Percentiles rank a stretch among this genome's conserved stretches.
These are phyloP conservation scores for Entomophthora muscae DNA, from an alignment of 371 early-diverging fungal species.

Conservation along the genomic window DNA sequence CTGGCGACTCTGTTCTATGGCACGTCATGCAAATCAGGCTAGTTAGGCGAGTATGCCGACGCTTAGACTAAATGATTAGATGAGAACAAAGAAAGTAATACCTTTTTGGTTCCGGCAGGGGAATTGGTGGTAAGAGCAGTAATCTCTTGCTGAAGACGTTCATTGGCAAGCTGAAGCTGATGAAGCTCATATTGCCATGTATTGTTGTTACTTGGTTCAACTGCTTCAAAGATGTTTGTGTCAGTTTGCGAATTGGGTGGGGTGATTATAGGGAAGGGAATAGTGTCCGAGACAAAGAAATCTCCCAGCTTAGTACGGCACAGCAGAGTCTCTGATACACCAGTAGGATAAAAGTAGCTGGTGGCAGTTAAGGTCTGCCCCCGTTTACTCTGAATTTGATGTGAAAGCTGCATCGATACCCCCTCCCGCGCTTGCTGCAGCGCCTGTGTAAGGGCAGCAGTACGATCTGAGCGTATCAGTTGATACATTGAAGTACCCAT, in stretches of 20 bases:
- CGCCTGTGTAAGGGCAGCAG: slow-evolving; percentile 25
- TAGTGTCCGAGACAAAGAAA: not conserved
- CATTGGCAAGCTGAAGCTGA: slow-evolving; percentile 22
- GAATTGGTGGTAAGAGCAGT: slow-evolving; percentile 12
- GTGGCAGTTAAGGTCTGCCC: not conserved
- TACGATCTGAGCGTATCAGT: slow-evolving; percentile 26
- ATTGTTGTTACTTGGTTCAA: slow-evolving; percentile 20
- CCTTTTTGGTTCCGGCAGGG: slow-evolving; percentile 6
- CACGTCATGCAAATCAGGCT: slow-evolving; percentile 30
- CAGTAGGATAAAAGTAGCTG: not conserved
- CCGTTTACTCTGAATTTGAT: slow-evolving; percentile 18
- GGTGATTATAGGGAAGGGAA: not conserved
- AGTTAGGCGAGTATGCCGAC: not conserved
- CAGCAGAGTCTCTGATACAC: not conserved
- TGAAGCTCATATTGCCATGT: slow-evolving; percentile 31
- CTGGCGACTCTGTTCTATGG: slow-evolving; percentile 54
- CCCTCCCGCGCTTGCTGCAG: slow-evolving; percentile 27
- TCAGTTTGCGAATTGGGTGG: not conserved
- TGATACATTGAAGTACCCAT: slow-evolving; percentile 35
- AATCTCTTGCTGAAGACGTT: slow-evolving; percentile 20
- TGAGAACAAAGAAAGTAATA: not conserved
- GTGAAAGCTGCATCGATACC: slow-evolving; percentile 20
- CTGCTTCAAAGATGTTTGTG: slow-evolving; percentile 20
- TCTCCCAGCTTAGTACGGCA: not conserved
- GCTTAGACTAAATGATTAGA: not conserved